Evolutionary conservation across 2,329 filamentous ascomycete genomes (phyloP).

Genomic region (Harringtonia lauricola): DNA sequence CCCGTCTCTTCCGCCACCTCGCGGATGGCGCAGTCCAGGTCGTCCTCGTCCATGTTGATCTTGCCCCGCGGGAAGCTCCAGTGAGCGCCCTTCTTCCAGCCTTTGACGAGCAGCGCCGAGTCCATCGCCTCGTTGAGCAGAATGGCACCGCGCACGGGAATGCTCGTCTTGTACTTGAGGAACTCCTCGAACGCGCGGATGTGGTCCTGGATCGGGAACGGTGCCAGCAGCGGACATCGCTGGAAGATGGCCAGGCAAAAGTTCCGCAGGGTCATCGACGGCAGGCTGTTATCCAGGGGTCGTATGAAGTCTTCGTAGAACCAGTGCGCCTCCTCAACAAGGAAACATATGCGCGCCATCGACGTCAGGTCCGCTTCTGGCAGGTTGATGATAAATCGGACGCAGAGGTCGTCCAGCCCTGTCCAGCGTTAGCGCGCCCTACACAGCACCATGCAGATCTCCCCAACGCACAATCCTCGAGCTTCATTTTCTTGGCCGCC

Average conservation of each 20-base stretch:
- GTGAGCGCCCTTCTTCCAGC: conserved; percentile 92
- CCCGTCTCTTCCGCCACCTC: conserved; percentile 97
- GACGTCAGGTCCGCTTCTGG: conserved; percentile 83
- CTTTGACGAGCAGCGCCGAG: conserved; percentile 83
- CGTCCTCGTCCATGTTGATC: conserved; percentile 94
- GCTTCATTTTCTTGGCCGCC: conserved; percentile 67
- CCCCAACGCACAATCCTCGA: conserved; percentile 70
- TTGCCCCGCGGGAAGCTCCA: conserved; percentile 98
- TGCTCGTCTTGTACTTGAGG: conserved; percentile 83
- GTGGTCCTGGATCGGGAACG: conserved; percentile 68
- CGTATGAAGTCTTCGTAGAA: conserved; percentile 99
- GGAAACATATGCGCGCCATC: conserved; percentile 92
- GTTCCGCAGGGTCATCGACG: conserved; percentile 70
- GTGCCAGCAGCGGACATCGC: conserved; percentile 80
- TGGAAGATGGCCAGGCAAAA: conserved; percentile 90
- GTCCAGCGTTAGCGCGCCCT: conserved; percentile 5
- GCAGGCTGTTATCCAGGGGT: conserved; percentile 72
- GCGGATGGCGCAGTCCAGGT: conserved; percentile 84
- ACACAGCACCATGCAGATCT: neutral
- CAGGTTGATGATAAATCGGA: conserved; percentile 96
- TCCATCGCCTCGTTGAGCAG: conserved; percentile 93
- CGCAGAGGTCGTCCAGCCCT: conserved; percentile 96
- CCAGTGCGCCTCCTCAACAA: conserved; percentile 99
- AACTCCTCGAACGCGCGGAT: conserved; percentile 84
- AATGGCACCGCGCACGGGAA: conserved; percentile 90